Base-by-base conservation (phyloP, 441 rosid species). In the Pelargonium cotyledonis region DNA sequence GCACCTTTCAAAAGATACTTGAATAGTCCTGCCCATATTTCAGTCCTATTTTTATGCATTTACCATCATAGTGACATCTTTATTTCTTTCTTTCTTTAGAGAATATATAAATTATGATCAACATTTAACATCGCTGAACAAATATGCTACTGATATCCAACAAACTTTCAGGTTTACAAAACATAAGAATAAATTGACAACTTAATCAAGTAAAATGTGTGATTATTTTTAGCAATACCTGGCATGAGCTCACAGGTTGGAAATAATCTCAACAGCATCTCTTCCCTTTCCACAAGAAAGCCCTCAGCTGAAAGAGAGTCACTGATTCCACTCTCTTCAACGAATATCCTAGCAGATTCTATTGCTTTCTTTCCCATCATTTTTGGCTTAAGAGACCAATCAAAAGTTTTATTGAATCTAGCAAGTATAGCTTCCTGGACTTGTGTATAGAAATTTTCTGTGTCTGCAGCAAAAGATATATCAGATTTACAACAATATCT, bases 321-420 rank as follows among this genome's bases (percentile, higher is more conserved):
- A 68, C 90, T 89, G 65, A 94, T 84, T 43, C 95, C 97, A 65
- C 82, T 72, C 80, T 88, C 97, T 55, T 89, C 83, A 57, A 94
- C 97, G 68, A 94, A 91, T 68, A 91, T 80, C 65, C 77, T 78
- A 65, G 94, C 95, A 57, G 99, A 84, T 77, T 91, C 97, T 7
- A 89, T 86, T 0, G 95, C 96, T 80, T 91, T 91, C 85, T 53
- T 88, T 35, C 97, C 99, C 97, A 91, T 91, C 99, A 94, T 88
- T 80, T 87, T 94, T 31, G 95, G 90, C 82, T 94, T 94, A 53
- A 94, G 90, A 76, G 89, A 84, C 95, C 95, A 89, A 69, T 94
- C 95, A 80, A 94, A 91, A 63, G 88, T 83, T 78, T 91, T 94
- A 67, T 87, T 87, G 78, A 83, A 91, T 80, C 95, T 85, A 68